phyloP scores from a whole-genome alignment of 2,329 filamentous ascomycete species.

The Chalara sp. region DNA sequence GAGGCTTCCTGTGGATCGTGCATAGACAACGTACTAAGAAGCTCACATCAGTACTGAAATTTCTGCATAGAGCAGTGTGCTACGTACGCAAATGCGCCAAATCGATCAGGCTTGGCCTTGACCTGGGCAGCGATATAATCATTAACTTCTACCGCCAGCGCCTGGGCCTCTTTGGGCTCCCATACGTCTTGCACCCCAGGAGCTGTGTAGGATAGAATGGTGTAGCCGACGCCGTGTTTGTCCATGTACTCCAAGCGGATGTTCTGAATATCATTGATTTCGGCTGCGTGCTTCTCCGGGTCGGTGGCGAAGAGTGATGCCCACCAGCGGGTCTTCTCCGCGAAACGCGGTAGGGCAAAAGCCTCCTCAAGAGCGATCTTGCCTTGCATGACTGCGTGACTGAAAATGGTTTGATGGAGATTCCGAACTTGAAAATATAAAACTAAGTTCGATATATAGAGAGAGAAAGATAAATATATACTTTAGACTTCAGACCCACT shows the following conservation, averaged over 20 bases:
- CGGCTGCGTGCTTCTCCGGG: conserved; percentile 47
- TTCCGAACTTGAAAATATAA: too few species aligned
- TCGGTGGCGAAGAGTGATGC: conserved; percentile 53
- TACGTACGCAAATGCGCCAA: conserved; percentile 40
- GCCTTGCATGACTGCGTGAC: conserved; percentile 26
- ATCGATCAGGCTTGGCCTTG: conserved; percentile 27
- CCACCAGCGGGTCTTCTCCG: conserved; percentile 55
- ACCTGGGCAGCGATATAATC: conserved; percentile 18
- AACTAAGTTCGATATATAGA: too few species aligned
- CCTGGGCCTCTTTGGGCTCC: conserved; percentile 34
- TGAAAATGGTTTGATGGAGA: too few species aligned
- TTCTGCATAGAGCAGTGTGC: neutral
- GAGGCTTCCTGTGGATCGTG: conserved; percentile 45
- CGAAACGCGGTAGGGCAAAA: conserved; percentile 51
- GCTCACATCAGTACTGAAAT: neutral
- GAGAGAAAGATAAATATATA: too few species aligned
- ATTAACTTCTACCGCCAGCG: conserved; percentile 32
- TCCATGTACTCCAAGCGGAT: conserved; percentile 37
- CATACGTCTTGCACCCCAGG: conserved; percentile 41
- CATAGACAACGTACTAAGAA: conserved; percentile 36
- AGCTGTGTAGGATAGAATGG: conserved; percentile 41
- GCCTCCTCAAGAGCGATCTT: conserved; percentile 58
- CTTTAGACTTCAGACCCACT: too few species aligned
- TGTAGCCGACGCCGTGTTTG: conserved; percentile 41
- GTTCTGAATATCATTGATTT: conserved; percentile 43